Evolutionary conservation across 1,284 basidiomycete genomes (phyloP).

Genomic region (Tilletia setariae): DNA sequence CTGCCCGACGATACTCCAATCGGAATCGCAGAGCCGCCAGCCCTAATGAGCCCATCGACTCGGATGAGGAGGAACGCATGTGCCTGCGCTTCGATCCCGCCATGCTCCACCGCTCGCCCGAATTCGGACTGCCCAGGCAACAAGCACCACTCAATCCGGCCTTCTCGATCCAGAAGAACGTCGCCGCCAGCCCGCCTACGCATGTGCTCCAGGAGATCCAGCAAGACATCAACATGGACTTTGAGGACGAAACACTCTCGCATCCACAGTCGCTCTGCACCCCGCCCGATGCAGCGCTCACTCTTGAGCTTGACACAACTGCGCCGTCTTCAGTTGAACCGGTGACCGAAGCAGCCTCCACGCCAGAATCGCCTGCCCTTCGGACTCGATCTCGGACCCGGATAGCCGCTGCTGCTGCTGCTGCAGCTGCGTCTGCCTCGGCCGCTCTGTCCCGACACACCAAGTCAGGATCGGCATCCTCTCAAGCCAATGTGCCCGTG

Average conservation of each 20-base stretch:
- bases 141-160: not conserved
- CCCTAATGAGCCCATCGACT: constrained; percentile 10
- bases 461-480: not conserved
- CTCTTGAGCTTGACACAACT: not conserved
- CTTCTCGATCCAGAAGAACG: not conserved
- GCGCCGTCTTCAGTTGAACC: not conserved
- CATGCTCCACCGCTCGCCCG: constrained; percentile 7
- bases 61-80: constrained; percentile 5
- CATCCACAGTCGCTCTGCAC: not conserved
- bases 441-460: not conserved
- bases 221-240: not conserved
- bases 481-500: not conserved
- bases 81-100: constrained; percentile 12
- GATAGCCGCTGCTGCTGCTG: not conserved
- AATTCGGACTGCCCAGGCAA: not conserved
- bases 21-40: not conserved
- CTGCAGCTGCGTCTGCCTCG: not conserved
- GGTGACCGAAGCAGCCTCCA: not conserved
- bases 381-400: constrained; percentile 9
- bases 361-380: constrained; percentile 1
- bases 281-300: not conserved
- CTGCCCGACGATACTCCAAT: not conserved
- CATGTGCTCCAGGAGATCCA: not conserved
- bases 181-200: not conserved
- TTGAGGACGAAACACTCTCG: not conserved